Percentiles rank a stretch among this genome's conserved stretches.
Evolutionary conservation across 371 early-diverging fungal genomes (phyloP).

Genomic region (Mortierella sp.): DNA sequence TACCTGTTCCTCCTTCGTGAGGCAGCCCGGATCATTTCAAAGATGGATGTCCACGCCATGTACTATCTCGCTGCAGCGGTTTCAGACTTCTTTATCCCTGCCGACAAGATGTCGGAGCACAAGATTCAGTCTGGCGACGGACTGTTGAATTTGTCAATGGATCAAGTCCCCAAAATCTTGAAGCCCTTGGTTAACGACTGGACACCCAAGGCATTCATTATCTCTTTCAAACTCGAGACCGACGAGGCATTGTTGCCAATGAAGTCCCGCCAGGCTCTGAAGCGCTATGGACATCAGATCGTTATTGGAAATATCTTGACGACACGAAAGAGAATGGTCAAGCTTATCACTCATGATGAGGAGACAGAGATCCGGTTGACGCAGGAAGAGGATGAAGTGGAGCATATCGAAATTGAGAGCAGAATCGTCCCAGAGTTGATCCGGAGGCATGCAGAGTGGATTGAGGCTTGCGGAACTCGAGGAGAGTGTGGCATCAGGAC

Average conservation of each 20-base stretch:
- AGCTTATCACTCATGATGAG: conserved; percentile 72
- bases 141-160: conserved; percentile 85
- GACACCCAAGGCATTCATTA: conserved; percentile 88
- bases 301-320: conserved; percentile 95
- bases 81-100: conserved; percentile 96
- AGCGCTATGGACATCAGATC: conserved; percentile 94
- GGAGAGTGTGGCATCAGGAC: conserved; percentile 38
- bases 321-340: conserved; percentile 90
- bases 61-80: conserved; percentile 98
- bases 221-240: conserved; percentile 98
- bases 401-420: conserved; percentile 87
- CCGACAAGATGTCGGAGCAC: conserved; percentile 81
- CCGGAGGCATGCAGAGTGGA: conserved; percentile 76
- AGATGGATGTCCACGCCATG: conserved; percentile 80
- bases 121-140: conserved; percentile 97
- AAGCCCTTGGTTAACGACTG: conserved; percentile 93
- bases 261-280: conserved; percentile 87
- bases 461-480: conserved; percentile 54
- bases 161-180: conserved; percentile 97
- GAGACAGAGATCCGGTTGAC: conserved; percentile 75
- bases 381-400: conserved; percentile 68
- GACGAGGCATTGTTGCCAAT: conserved; percentile 83
- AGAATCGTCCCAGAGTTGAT: conserved; percentile 85
- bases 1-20: conserved; percentile 92
- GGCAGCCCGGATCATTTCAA: conserved; percentile 77